Evolutionary conservation across 306 rosid genomes (phyloP), one percentile per base, ranked within the genome.

Genomic region (Dicorynia guianensis): DNA sequence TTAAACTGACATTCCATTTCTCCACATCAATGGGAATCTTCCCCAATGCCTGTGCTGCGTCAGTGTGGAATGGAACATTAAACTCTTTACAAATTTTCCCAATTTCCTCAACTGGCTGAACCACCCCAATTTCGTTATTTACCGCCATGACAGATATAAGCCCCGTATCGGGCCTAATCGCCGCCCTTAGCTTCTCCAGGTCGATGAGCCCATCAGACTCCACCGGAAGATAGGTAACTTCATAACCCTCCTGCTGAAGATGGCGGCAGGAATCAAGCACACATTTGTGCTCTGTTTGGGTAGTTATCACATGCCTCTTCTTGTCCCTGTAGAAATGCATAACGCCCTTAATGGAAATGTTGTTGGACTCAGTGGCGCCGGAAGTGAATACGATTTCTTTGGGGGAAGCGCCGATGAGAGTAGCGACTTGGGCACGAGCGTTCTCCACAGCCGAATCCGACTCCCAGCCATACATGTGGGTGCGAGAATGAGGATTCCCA

Each of bases 211-310:
- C 89, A 4, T 88, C 92, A 1, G 83, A 4, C 56, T 78, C 78
- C 12, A 88, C 92, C 0, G 88, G 80, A 2, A 88, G 83, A 69
- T 88, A 88, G 11, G 92, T 88, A 19, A 85, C 30, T 2, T 88
- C 86, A 54, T 81, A 88, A 11, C 92, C 89, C 53, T 85, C 92
- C 56, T 88, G 92, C 83, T 88, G 92, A 34, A 88, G 84, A 67
- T 88, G 92, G 35, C 92, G 89, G 63, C 92, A 85, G 0, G 92
- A 88, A 43, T 88, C 92, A 9, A 88, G 81, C 18, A 88, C 92
- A 69, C 92, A 88, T 81, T 88, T 83, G 80, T 85, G 92, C 88
- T 88, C 92, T 0, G 92, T 88, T 83, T 85, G 92, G 55, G 88
- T 88, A 17, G 92, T 88, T 74, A 88, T 67, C 58, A 83, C 75